Evolutionary conservation across 352 stramenopile species (phyloP), one percentile per base, ranked within the genome.

Genomic region (Thalassiosira exigua): DNA sequence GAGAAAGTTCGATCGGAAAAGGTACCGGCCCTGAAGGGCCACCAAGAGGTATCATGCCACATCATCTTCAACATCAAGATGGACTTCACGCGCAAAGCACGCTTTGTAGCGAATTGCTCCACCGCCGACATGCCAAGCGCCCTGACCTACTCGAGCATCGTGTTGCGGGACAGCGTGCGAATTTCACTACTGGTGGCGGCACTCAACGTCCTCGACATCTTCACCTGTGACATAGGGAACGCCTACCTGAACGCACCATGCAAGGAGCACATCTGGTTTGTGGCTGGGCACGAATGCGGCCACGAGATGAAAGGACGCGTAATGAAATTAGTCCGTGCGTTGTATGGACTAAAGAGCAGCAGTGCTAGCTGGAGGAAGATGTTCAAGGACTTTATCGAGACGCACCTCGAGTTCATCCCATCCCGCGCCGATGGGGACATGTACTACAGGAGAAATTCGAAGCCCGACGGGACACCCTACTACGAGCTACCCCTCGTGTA

Each of bases 1-100:
- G 58, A 81, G 7, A 11, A 75, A 24, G 42, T 77, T 12, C n/a
- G 39, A 29, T 22, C 11, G 12, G 54, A 57, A 30, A 51, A 75
- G 12, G 62, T 39, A 0, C 19, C 50, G 44, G 24, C 24, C 4
- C 21, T 76, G 0, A 53, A 29, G 41, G 85, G 85, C 3, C 82
- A 69, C 51, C 33, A 68, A 27, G 21, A 78, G 4, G 82, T 87
- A 12, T 44, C 19, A 32, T 76, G 60, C 41, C 82, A 90, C 33
- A 75, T 86, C 19, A 58, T 91, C 0, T 91, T 90, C 42, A 69
- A 90, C 53, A 30, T 89, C 0, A 91, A 91, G 46, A 62, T 89
- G 27, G 66, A 77, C 21, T 84, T 89, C 7, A 69, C 57, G 0
- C 81, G n/a, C n/a, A n/a, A n/a, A n/a, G n/a, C 85, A 14, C 41